phyloP scores from a whole-genome alignment of 73 alveolate species.

The Paramecium octaurelia region DNA sequence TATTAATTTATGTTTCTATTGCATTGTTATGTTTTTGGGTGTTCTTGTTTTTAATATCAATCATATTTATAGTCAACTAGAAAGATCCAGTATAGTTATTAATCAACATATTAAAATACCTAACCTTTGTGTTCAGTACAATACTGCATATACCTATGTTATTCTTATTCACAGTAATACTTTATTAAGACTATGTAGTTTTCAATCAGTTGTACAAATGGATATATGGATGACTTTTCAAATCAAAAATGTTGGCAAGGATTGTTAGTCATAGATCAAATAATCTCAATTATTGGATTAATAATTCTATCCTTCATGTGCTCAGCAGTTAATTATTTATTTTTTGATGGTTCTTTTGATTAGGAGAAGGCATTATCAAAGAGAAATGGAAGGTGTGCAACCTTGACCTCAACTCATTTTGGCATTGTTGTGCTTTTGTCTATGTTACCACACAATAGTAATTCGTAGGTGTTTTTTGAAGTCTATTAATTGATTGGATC shows the following conservation, averaged over 20 bases:
- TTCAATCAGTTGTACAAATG: constrained; percentile 17
- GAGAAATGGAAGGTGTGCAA: not conserved
- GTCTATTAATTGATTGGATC: not conserved
- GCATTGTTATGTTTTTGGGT: not conserved
- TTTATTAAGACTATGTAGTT: not conserved
- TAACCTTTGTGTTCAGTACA: not conserved
- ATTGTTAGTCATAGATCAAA: not conserved
- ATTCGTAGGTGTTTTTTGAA: constrained; percentile 14
- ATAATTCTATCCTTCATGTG: not conserved
- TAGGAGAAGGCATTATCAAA: not conserved
- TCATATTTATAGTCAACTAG: not conserved
- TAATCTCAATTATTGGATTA: not conserved
- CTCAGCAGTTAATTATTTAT: not conserved
- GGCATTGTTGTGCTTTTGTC: not conserved
- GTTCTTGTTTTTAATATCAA: not conserved
- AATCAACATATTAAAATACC: not conserved
- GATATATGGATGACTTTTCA: not conserved
- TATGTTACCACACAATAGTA: not conserved
- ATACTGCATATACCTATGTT: not conserved
- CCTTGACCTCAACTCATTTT: not conserved
- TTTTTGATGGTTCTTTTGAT: constrained; percentile 17
- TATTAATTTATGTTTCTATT: not conserved
- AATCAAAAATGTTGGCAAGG: constrained; percentile 38
- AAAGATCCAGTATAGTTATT: not conserved
- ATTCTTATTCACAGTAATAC: not conserved